These are phyloP conservation scores for Kuraishia piskuri DNA, from an alignment of 805 yeast genomes.

Conservation along the genomic window DNA sequence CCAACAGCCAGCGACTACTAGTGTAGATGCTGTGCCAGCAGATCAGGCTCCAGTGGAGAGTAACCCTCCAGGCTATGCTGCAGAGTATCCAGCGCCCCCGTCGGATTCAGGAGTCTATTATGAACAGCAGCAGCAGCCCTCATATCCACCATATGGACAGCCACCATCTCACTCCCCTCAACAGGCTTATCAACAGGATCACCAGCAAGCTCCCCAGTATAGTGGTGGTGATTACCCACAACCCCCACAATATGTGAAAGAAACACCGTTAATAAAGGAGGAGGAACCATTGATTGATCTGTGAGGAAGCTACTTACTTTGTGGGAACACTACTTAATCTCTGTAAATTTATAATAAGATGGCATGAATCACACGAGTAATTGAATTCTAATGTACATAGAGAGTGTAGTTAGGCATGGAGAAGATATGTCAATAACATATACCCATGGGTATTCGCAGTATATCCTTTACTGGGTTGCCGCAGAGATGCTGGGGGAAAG, in stretches of 20 bases:
- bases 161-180: slow-evolving; percentile 6
- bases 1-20: neutral
- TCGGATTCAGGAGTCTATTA: neutral
- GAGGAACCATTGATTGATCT: slow-evolving; percentile 1
- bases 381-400: neutral
- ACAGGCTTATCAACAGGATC: neutral
- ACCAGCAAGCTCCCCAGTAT: neutral
- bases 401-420: neutral
- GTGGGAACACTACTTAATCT: neutral
- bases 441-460: no score
- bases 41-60: neutral
- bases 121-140: neutral
- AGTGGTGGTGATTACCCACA: neutral
- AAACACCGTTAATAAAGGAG: neutral
- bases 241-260: slow-evolving; percentile 4
- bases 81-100: neutral
- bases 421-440: no score
- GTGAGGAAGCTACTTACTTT: neutral
- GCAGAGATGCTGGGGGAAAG: neutral
- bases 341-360: neutral
- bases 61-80: neutral
- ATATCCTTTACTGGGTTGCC: neutral
- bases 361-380: neutral
- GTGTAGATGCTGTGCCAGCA: neutral
- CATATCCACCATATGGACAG: neutral